Evolutionary conservation across 805 yeast species (phyloP).

Genomic region (Schwanniomyces polymorphus): DNA sequence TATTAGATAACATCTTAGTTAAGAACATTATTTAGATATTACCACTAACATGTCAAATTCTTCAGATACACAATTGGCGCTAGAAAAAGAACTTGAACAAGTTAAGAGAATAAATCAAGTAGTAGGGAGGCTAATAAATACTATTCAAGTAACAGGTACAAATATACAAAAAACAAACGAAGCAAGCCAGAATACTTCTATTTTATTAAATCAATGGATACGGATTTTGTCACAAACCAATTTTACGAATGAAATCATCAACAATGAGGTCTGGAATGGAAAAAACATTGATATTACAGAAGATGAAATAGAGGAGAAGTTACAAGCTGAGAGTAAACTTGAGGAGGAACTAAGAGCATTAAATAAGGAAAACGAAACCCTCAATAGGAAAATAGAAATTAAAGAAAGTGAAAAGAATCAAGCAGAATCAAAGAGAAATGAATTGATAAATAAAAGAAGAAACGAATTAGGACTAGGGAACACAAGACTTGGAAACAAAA

Average conservation of each 20-base stretch:
- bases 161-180: slow-evolving; percentile 33
- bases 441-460: slow-evolving; percentile 14
- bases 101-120: slow-evolving; percentile 30
- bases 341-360: slow-evolving; percentile 21
- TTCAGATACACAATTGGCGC: slow-evolving; percentile 13
- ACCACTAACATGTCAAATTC: neutral
- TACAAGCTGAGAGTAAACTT: slow-evolving; percentile 21
- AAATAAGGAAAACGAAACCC: slow-evolving; percentile 24
- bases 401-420: slow-evolving; percentile 12
- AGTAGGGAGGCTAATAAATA: slow-evolving; percentile 26
- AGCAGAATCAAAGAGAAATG: slow-evolving; percentile 9
- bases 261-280: slow-evolving; percentile 44
- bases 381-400: slow-evolving; percentile 17
- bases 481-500: neutral
- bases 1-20: neutral
- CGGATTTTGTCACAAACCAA: slow-evolving; percentile 62
- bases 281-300: slow-evolving; percentile 13
- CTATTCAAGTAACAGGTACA: slow-evolving; percentile 24
- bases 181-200: slow-evolving; percentile 49
- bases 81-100: slow-evolving; percentile 31
- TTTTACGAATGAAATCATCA: slow-evolving; percentile 49
- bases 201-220: slow-evolving; percentile 59
- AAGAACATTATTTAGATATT: neutral
- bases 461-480: slow-evolving; percentile 22
- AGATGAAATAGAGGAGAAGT: slow-evolving; percentile 15